A percentile compares a stretch with the other conserved stretches of the same genome.
Conservation (phyloP, 768 basidiomycete genomes). For the Calocera viscosa region DNA sequence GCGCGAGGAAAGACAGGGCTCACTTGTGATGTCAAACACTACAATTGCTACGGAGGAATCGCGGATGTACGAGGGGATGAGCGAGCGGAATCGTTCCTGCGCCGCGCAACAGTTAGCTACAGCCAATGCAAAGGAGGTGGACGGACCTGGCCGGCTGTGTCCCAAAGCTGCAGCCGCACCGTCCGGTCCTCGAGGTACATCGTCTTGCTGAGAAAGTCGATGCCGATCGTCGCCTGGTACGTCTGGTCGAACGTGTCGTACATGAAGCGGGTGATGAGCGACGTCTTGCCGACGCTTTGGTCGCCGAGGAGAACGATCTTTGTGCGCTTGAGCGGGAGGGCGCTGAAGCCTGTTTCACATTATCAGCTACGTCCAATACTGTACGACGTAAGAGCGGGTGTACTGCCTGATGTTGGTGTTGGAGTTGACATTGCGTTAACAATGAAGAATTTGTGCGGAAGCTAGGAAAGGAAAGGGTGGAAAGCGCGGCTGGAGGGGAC, state of each 20-base stretch:
- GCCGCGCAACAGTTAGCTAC: background rate
- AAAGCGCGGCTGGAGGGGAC: background rate
- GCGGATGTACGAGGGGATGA: constrained; percentile 97
- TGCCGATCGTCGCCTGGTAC: constrained; percentile 94
- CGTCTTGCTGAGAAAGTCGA: constrained; percentile 98
- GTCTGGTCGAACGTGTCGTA: constrained; percentile 99
- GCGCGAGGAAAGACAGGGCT: constrained; percentile 24
- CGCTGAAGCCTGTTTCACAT: constrained; percentile 68
- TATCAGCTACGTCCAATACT: no score
- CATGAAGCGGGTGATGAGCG: constrained; percentile 97
- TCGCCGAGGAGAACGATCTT: constrained; percentile 94
- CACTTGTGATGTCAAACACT: constrained; percentile 97
- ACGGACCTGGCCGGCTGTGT: constrained; percentile 85
- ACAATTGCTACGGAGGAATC: constrained; percentile 98
- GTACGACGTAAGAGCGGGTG: background rate
- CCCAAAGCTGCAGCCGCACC: constrained; percentile 94
- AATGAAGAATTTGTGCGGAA: background rate
- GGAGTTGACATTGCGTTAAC: background rate
- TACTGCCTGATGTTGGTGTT: constrained; percentile 5
- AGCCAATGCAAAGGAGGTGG: constrained; percentile 9
- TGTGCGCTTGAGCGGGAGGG: constrained; percentile 81
- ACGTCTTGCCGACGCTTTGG: constrained; percentile 97
- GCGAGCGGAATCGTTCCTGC: constrained; percentile 89
- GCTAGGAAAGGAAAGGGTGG: background rate
- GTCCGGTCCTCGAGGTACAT: constrained; percentile 99